Evolutionary conservation across 352 stramenopile species (phyloP), one percentile per base, ranked within the genome.

Genomic region (Globisporangium iwayamae): DNA sequence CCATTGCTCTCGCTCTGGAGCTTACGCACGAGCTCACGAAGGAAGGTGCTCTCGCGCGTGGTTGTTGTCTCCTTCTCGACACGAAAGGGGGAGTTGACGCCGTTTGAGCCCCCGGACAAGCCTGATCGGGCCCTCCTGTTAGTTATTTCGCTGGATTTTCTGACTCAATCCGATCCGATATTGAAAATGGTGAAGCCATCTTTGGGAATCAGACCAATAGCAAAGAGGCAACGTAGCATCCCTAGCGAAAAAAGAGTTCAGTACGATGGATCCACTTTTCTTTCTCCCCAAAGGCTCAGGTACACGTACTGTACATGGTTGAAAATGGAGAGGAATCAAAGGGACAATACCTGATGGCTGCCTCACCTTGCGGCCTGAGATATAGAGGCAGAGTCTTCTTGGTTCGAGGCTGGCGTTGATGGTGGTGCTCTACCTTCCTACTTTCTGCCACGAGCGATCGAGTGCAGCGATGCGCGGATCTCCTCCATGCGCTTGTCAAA

Each of bases 401-500:
- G 36, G 36, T 41, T 41, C 13, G 2, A 30, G 20, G 48, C 25
- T 54, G 48, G 25, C 25, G 25, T 4, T 14, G 25, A 10, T 55
- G 25, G 18, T 38, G 48, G n/a, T 7, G 10, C 5, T 38, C 20
- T 9, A 4, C 4, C 18, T 39, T 56, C 50, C n/a, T 39, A n/a
- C 14, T 62, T 68, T 45, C 66, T 67, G 10, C 73, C 71, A 30
- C 63, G 69, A 3, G 79, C 75, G 18, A 91, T 85, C 34, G 76
- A 69, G 22, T 79, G 85, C 20, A 91, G 63, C 4, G 82, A 91
- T 48, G 71, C 71, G 1, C 82, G 82, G 34, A 89, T 88, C 62
- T 91, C 74, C 60, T 89, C 79, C 82, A 91, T 91, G 5, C 82
- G 78, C 53, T 73, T 73, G 60, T 91, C 82, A 46, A 89, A 88